phyloP scores from a whole-genome alignment of 371 early-diverging fungal genomes.

The Fennellomyces sp. region DNA sequence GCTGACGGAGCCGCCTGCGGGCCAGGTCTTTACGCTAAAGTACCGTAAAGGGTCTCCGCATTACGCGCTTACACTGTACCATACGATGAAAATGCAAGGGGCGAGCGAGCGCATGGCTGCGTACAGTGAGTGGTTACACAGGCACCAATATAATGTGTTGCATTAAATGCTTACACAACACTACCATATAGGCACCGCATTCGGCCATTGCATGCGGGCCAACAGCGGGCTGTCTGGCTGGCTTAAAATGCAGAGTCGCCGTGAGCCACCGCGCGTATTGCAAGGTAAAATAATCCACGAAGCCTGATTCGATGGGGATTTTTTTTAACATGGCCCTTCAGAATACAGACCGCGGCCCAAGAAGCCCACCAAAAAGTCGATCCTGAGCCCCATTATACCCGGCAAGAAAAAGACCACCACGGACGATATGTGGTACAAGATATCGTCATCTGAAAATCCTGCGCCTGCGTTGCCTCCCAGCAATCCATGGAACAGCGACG shows the following conservation, averaged over 20 bases:
- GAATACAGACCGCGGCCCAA: slow-evolving; percentile 23
- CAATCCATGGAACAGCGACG: neutral
- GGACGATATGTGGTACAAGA: slow-evolving; percentile 10
- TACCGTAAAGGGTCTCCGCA: slow-evolving; percentile 43
- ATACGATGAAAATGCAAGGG: slow-evolving; percentile 49
- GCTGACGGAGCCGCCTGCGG: slow-evolving; percentile 17
- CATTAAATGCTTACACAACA: neutral
- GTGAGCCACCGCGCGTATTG: slow-evolving; percentile 16
- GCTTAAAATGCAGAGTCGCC: slow-evolving; percentile 23
- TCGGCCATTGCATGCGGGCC: slow-evolving; percentile 41
- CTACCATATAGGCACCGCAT: slow-evolving; percentile 30
- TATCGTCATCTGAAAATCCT: slow-evolving; percentile 4
- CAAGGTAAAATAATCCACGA: slow-evolving; percentile 11
- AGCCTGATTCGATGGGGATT: neutral
- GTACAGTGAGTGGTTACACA: slow-evolving; percentile 31
- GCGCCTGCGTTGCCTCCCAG: neutral
- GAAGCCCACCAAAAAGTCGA: slow-evolving; percentile 19
- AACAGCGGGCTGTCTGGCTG: slow-evolving; percentile 46
- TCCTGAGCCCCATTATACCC: slow-evolving; percentile 21
- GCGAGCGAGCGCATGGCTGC: slow-evolving; percentile 32
- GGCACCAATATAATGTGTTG: neutral
- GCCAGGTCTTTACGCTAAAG: slow-evolving; percentile 31
- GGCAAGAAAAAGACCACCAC: slow-evolving; percentile 9
- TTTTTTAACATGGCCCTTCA: too few species aligned
- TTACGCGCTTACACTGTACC: slow-evolving; percentile 44